Conservation (phyloP, 2,329 filamentous ascomycete genomes). For the Phialophora expanda region DNA sequence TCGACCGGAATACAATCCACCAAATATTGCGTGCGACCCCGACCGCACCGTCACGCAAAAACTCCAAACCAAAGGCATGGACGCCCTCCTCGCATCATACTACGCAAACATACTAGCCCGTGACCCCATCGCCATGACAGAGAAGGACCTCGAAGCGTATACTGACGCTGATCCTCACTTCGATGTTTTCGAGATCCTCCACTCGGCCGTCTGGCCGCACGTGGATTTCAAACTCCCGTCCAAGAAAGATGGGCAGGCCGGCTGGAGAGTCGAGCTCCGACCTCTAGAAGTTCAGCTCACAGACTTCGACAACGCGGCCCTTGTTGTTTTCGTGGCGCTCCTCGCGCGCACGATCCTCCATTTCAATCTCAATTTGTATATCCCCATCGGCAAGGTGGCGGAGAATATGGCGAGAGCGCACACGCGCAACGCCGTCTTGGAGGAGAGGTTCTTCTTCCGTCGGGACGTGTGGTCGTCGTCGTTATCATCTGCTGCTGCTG, state of each 20-base stretch:
- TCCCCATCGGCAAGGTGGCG: conserved; percentile 82
- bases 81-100: conserved; percentile 87
- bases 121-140: conserved; percentile 91
- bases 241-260: conserved; percentile 80
- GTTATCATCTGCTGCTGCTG: background rate
- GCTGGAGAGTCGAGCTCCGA: conserved; percentile 95
- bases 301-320: conserved; percentile 96
- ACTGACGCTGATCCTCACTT: conserved; percentile 70
- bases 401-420: conserved; percentile 98
- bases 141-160: conserved; percentile 72
- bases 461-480: conserved; percentile 65
- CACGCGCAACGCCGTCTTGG: conserved; percentile 76
- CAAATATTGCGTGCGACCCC: conserved; percentile 37
- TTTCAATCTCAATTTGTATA: conserved; percentile 93
- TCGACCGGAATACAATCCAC: conserved; percentile 70
- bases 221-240: conserved; percentile 95
- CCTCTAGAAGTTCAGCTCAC: conserved; percentile 98
- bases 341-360: conserved; percentile 89
- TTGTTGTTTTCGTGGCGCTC: conserved; percentile 93
- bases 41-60: conserved; percentile 73
- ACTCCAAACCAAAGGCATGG: conserved; percentile 84
- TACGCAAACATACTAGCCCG: conserved; percentile 98
- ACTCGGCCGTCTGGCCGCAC: conserved; percentile 98
- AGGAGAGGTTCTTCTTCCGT: conserved; percentile 88
- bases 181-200: conserved; percentile 93